Base-by-base conservation (phyloP, 805 yeast genomes). In the Yamadazyma endophytica region DNA sequence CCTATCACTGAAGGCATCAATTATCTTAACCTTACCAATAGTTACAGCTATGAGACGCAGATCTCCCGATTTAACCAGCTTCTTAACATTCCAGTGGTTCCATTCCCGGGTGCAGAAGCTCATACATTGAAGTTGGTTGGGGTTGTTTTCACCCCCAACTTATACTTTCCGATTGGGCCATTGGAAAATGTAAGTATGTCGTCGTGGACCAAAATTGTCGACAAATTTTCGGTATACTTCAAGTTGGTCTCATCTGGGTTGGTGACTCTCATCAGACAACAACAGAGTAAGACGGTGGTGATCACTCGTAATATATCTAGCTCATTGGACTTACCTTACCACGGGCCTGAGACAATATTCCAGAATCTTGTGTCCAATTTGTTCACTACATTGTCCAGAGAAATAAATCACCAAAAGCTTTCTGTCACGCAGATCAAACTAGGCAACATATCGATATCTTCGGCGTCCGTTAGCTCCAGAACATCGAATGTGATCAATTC, bases 1-100 rank as follows among this genome's bases (percentile, higher is more conserved):
- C 84, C 82, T 36, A 70, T 79, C 27, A 75, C 81, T 11, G 71
- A 74, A 15, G 95, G 86, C 50, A 72, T 85, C 33, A 74, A 82
- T 42, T 77, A 83, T 25, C 60, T 87, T 33, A 69, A 75, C 23
- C 54, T 86, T 33, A 68, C 70, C 26, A 71, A 67, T 14, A 61
- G 62, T 13, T 54, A 62, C 9, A 58, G 67, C 4, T 63, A 73
- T 33, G 73, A 65, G 24, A 49, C 55, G 4, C 76, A 78, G 24
- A 39, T 82, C n/a, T 46, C 56, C 11, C 66, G 68, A 37, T 67
- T 85, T 36, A 64, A 68, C 25, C 57, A 59, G 2, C 47, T 76
- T 14, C 60, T 82, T 17, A 66, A 64, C 21, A 54, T 71, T 3
- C 79, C 78, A 7, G 81, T 74, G 23, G 55, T 68, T 5, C 79